These are phyloP conservation scores for Stagonosporopsis chrysanthemi DNA, from an alignment of 2,329 filamentous ascomycete species.

Conservation along the genomic window DNA sequence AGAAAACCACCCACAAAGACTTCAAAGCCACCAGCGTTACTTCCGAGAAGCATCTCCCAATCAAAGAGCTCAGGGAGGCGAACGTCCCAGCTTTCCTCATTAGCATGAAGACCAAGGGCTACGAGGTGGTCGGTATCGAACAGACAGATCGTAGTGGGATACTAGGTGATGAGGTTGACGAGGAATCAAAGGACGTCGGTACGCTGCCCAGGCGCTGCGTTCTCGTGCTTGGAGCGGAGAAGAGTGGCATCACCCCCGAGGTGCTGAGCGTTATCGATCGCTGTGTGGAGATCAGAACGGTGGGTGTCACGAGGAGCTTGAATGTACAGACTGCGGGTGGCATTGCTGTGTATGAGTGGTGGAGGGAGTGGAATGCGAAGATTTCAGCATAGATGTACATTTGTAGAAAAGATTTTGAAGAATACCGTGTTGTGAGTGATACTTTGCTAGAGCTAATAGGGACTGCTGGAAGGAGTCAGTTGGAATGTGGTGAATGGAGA, in stretches of 20 bases:
- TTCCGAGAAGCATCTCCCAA: constrained; percentile 58
- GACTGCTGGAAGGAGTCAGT: too few species aligned
- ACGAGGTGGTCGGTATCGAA: constrained; percentile 61
- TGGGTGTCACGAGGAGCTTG: constrained; percentile 61
- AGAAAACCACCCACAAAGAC: constrained; percentile 54
- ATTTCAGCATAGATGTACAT: background rate
- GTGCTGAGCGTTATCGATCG: constrained; percentile 59
- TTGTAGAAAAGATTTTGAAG: background rate
- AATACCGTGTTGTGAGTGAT: background rate
- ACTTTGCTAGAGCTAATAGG: background rate
- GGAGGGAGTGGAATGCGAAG: constrained; percentile 51
- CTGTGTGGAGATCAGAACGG: constrained; percentile 61
- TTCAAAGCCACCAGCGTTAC: constrained; percentile 60
- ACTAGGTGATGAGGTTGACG: constrained; percentile 44
- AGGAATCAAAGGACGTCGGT: constrained; percentile 29
- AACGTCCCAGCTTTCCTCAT: constrained; percentile 51
- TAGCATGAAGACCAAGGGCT: constrained; percentile 55
- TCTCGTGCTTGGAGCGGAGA: constrained; percentile 60
- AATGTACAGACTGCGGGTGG: constrained; percentile 64
- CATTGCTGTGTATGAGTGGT: constrained; percentile 61
- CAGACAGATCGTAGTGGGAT: constrained; percentile 60
- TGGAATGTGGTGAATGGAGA: too few species aligned
- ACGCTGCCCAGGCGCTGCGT: constrained; percentile 51
- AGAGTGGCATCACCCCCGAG: constrained; percentile 58
- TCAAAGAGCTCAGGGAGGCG: constrained; percentile 47